Evolutionary conservation across 2,329 filamentous ascomycete genomes (phyloP).

Genomic region (Fusarium solani-melongenae): DNA sequence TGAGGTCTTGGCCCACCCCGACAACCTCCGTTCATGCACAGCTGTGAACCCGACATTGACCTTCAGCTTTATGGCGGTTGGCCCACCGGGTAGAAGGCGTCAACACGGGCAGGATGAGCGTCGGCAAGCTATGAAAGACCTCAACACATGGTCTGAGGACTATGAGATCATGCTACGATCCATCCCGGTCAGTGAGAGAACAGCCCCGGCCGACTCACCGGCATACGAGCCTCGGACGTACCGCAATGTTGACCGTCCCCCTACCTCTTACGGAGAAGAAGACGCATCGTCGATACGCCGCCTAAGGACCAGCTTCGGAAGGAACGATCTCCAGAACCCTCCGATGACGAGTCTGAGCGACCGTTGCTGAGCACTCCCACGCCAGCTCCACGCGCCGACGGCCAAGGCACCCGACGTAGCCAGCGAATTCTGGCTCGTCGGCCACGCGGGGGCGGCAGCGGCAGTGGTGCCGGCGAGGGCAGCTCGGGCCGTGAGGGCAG

Average conservation of each 20-base stretch:
- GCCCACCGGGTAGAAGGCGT: neutral
- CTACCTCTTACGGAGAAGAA: slow-evolving; percentile 40
- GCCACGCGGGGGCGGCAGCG: neutral
- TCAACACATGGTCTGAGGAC: slow-evolving; percentile 6
- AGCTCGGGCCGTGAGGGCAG: neutral
- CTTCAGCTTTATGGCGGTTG: slow-evolving; percentile 15
- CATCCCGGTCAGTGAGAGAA: neutral
- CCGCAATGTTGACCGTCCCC: slow-evolving; percentile 11
- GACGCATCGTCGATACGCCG: slow-evolving; percentile 25
- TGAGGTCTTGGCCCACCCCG: neutral
- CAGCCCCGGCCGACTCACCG: neutral
- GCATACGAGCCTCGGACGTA: slow-evolving; percentile 9
- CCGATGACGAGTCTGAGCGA: slow-evolving; percentile 3
- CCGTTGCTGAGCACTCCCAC: neutral
- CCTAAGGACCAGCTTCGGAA: neutral
- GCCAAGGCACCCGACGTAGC: slow-evolving; percentile 30
- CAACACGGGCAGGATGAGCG: slow-evolving; percentile 10
- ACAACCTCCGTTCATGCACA: neutral
- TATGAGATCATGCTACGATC: neutral
- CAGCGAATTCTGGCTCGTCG: neutral
- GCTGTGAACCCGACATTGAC: slow-evolving; percentile 6
- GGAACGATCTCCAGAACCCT: neutral
- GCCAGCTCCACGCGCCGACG: slow-evolving; percentile 13
- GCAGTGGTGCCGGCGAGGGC: neutral
- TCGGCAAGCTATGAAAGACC: neutral